Conservation (phyloP, 495 filamentous ascomycete species). For the Penicillium nucicola region DNA sequence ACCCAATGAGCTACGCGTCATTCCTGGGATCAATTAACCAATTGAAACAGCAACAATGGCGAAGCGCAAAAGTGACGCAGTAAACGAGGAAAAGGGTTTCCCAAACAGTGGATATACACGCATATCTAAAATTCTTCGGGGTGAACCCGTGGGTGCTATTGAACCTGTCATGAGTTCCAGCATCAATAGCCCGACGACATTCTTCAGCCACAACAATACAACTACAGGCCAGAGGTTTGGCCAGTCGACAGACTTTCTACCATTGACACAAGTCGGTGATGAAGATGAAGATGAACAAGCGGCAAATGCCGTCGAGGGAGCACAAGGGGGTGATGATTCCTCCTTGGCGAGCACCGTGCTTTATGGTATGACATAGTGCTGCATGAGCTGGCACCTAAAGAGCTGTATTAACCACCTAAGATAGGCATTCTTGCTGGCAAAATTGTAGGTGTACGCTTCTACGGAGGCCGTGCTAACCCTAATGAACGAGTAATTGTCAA, state of each 20-base stretch:
- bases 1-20: too few species aligned
- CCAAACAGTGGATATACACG: too few species aligned
- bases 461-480: slow-evolving; percentile 63
- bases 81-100: too few species aligned
- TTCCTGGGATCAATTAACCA: too few species aligned
- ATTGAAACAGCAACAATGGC: too few species aligned
- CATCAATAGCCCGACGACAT: not conserved
- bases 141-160: too few species aligned
- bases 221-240: slow-evolving; percentile 30
- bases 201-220: slow-evolving; percentile 1
- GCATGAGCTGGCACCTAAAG: too few species aligned
- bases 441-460: slow-evolving; percentile 80
- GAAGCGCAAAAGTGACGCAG: too few species aligned
- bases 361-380: slow-evolving; percentile 42
- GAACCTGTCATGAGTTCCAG: too few species aligned
- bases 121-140: too few species aligned
- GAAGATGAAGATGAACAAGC: slow-evolving; percentile 43
- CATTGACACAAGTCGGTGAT: slow-evolving; percentile 25
- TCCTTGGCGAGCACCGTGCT: slow-evolving; percentile 39
- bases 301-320: slow-evolving; percentile 25
- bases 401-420: not conserved
- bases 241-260: slow-evolving; percentile 33
- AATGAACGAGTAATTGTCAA: slow-evolving; percentile 69
- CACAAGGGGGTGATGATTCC: slow-evolving; percentile 43
- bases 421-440: slow-evolving; percentile 52